Evolutionary conservation across 2,329 filamentous ascomycete genomes (phyloP).

Genomic region (Neonectria faginata): DNA sequence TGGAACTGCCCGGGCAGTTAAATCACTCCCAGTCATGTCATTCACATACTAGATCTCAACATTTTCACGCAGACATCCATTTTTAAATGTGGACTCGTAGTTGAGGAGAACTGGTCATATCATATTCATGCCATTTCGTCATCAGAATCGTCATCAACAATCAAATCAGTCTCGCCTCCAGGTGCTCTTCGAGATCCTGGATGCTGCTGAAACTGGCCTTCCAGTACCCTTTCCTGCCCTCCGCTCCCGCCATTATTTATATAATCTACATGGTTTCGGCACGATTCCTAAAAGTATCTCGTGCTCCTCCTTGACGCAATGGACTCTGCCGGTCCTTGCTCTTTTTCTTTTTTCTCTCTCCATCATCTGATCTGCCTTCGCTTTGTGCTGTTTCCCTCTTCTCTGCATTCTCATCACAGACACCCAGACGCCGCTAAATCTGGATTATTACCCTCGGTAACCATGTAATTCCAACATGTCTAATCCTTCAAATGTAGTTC

Average conservation of each 20-base stretch:
- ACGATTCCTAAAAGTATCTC: slow-evolving; percentile 26
- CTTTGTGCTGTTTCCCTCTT: slow-evolving; percentile 30
- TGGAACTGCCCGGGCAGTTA: neutral
- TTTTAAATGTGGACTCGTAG: slow-evolving; percentile 2
- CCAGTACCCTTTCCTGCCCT: slow-evolving; percentile 5
- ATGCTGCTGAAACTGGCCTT: slow-evolving; percentile 22
- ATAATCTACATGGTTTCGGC: slow-evolving; percentile 45
- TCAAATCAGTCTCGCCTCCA: slow-evolving; percentile 40
- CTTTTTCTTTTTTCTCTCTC: neutral
- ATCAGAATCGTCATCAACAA: slow-evolving; percentile 47
- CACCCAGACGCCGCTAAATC: slow-evolving; percentile 36
- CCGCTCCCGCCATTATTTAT: slow-evolving; percentile 37
- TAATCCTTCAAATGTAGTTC: slow-evolving; percentile 47
- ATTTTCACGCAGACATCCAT: slow-evolving; percentile 2
- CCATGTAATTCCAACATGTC: slow-evolving; percentile 45
- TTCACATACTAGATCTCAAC: neutral
- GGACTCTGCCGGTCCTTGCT: slow-evolving; percentile 16
- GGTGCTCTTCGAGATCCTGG: slow-evolving; percentile 24
- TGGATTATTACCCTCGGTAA: slow-evolving; percentile 45
- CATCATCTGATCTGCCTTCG: slow-evolving; percentile 25
- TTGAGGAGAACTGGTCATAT: slow-evolving; percentile 48
- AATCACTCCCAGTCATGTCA: too few species aligned
- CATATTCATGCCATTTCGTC: slow-evolving; percentile 51
- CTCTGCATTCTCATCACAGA: slow-evolving; percentile 37
- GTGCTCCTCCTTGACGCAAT: slow-evolving; percentile 31